Conservation (phyloP, 306 rosid species). For the Ormosia emarginata region DNA sequence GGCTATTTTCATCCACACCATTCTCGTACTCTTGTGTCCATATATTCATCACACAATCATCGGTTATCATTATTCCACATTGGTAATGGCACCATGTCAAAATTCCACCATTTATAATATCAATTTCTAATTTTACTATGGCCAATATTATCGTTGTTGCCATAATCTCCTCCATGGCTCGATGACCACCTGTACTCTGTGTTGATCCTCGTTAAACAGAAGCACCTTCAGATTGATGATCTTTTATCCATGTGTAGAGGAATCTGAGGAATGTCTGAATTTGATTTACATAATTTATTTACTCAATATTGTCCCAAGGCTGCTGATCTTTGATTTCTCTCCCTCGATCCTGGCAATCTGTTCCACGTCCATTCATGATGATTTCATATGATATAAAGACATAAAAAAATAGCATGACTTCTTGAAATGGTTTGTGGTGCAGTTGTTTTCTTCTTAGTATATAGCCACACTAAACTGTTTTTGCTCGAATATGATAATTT, state of each 20-base stretch:
- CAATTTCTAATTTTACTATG: not conserved
- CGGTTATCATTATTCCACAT: not conserved
- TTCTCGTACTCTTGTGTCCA: not conserved
- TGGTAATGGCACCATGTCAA: not conserved
- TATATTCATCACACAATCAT: not conserved
- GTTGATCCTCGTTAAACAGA: not conserved
- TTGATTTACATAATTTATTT: not conserved
- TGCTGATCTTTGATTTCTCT: not conserved
- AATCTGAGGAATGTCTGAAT: not conserved
- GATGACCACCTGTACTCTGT: not conserved
- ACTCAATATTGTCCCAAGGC: not conserved
- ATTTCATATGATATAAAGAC: not conserved
- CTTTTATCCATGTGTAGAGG: not conserved
- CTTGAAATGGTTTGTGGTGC: not conserved
- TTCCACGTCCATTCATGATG: not conserved
- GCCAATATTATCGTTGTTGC: not conserved
- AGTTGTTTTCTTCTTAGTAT: not conserved
- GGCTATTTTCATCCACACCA: not conserved
- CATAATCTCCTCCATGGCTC: not conserved
- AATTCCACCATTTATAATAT: not conserved
- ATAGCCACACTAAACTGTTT: not conserved
- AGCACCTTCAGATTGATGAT: not conserved
- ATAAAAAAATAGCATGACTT: not conserved
- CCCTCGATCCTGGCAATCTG: not conserved
- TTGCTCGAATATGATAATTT: not conserved